Base-by-base conservation (phyloP, 2,329 filamentous ascomycete species). In the Coniochaeta hoffmannii region DNA sequence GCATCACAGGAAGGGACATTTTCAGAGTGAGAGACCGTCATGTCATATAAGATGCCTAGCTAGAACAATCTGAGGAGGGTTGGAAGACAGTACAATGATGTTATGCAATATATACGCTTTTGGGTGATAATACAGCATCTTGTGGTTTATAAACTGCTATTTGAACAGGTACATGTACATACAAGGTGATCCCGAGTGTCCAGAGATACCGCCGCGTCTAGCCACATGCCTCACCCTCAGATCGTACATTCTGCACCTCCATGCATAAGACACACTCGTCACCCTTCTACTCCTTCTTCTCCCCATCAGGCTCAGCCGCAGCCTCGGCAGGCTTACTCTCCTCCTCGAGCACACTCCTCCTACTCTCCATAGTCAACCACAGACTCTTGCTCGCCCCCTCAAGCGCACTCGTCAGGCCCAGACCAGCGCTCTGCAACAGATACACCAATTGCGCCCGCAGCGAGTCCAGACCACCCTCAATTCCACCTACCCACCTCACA, bases 311-410 rank as follows among this genome's bases (percentile, higher is more conserved):
- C 44, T 59, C 65, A 49, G 65, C 41, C 22, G 41, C 62, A 55
- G 65, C 64, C 58, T 67, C 61, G 52, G 64, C 64, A 3, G 66
- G 67, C 55, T 71, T 71, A 46, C 66, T 65, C 63, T 89, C 86
- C 63, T 92, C 88, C 66, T 97, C 90, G 69, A 99, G 71, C 73
- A 93, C 87, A 51, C 77, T 83, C 72, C 86, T 85, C 69, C 93
- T 79, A 51, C 89, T 84, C 77, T 97, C 93, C 65, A 99, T 76
- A 12, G 93, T 90, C 59, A 96, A 79, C 79, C 93, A 97, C 63
- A 99, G 68, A 67, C 82, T 92, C 78, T 87, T 90, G 58, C 86
- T 80, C 51, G 89, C 84, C 55, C 88, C 85, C 69, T 96, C 90
- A 63, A 99, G 74, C n/a, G 86, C 81, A 60, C 74, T 85, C 24